Conservation (phyloP, 768 basidiomycete species). For the Daedaleopsis sinensis region DNA sequence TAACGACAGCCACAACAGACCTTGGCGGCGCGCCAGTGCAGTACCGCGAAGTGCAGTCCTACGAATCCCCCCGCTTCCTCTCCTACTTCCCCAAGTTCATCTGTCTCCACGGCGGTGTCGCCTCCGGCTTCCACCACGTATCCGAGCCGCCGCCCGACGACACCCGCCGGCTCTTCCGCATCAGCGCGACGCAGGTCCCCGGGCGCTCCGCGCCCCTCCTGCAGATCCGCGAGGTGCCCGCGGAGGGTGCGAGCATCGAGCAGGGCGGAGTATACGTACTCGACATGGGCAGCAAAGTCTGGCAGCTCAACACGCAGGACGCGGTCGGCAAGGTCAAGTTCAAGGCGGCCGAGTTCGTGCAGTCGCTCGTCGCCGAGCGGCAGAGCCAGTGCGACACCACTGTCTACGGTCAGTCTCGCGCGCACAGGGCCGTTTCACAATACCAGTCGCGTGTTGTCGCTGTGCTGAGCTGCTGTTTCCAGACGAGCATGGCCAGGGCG, state of each 20-base stretch:
- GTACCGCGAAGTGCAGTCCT: slow-evolving; percentile 63
- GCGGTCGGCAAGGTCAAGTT: slow-evolving; percentile 60
- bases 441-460: background rate
- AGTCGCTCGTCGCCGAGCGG: slow-evolving; percentile 44
- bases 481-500: slow-evolving; percentile 58
- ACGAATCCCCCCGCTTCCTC: slow-evolving; percentile 54
- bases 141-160: slow-evolving; percentile 45
- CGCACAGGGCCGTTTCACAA: background rate
- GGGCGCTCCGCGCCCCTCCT: slow-evolving; percentile 15
- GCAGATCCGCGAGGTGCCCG: slow-evolving; percentile 52
- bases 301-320: slow-evolving; percentile 59
- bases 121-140: slow-evolving; percentile 57
- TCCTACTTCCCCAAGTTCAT: slow-evolving; percentile 54
- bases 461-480: background rate
- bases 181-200: slow-evolving; percentile 34
- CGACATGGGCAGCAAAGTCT: slow-evolving; percentile 55
- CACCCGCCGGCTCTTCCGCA: slow-evolving; percentile 52
- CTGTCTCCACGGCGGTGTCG: slow-evolving; percentile 48
- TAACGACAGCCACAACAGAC: slow-evolving; percentile 36
- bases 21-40: slow-evolving; percentile 59
- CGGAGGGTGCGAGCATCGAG: slow-evolving; percentile 48
- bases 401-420: slow-evolving; percentile 48
- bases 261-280: slow-evolving; percentile 62
- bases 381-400: slow-evolving; percentile 44
- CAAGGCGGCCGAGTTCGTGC: slow-evolving; percentile 63